Conservation (phyloP, 495 filamentous ascomycete genomes). For the Saxophila tyrrhenica region DNA sequence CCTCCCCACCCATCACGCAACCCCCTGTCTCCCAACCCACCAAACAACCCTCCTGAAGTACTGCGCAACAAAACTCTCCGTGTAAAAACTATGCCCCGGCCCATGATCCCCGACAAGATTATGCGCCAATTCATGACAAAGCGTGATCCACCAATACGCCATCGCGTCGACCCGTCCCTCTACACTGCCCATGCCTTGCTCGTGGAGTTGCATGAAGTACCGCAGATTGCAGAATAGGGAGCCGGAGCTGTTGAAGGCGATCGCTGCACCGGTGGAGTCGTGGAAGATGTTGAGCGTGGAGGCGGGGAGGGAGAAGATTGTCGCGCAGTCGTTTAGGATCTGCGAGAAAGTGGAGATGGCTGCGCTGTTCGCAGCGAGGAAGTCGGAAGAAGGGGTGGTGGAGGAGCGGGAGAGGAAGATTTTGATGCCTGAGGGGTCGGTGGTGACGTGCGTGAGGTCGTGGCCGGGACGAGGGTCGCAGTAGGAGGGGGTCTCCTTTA, state of each 20-base stretch:
- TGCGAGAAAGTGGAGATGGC: slow-evolving; percentile 60
- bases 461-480: slow-evolving; percentile 75
- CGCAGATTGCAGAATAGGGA: slow-evolving; percentile 88
- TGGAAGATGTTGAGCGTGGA: slow-evolving; percentile 73
- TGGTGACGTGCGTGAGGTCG: slow-evolving; percentile 61
- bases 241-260: slow-evolving; percentile 83
- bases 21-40: slow-evolving; percentile 9
- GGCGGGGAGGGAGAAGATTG: slow-evolving; percentile 53
- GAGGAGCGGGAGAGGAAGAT: slow-evolving; percentile 51
- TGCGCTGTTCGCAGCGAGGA: slow-evolving; percentile 49
- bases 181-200: slow-evolving; percentile 16
- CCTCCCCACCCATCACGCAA: too few relatives aligned
- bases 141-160: slow-evolving; percentile 82
- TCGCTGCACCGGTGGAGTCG: slow-evolving; percentile 63
- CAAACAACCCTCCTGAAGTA: slow-evolving; percentile 17
- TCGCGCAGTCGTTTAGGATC: slow-evolving; percentile 56
- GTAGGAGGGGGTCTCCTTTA: slow-evolving; percentile 79
- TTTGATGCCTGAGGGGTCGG: slow-evolving; percentile 49
- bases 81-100: slow-evolving; percentile 76
- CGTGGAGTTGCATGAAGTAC: slow-evolving; percentile 74
- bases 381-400: slow-evolving; percentile 35
- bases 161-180: slow-evolving; percentile 48
- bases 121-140: slow-evolving; percentile 91
- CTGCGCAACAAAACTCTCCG: slow-evolving; percentile 25
- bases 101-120: slow-evolving; percentile 75